These are phyloP conservation scores for Aspergillus homomorphus DNA, from an alignment of 495 filamentous ascomycete species.

Conservation along the genomic window DNA sequence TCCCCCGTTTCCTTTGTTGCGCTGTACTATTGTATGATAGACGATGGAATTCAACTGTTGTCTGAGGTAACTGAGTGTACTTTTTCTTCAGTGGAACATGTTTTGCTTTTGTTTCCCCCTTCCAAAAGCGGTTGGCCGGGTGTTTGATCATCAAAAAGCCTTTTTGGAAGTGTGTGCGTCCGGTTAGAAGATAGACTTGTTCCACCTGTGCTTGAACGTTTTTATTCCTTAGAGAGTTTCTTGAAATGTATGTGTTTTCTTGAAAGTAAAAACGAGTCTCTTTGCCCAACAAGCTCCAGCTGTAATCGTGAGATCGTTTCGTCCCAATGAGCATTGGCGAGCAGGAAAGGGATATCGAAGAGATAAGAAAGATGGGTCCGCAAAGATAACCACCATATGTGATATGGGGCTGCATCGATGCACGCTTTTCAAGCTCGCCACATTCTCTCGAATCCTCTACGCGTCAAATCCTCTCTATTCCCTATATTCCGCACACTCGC, in stretches of 20 bases:
- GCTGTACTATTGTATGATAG: constrained; percentile 53
- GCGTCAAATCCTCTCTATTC: too few species aligned
- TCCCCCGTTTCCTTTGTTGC: constrained; percentile 35
- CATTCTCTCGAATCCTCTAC: too few species aligned
- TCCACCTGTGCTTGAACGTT: background rate
- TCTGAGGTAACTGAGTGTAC: constrained; percentile 36
- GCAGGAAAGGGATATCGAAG: background rate
- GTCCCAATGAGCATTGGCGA: too few species aligned
- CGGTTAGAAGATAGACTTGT: background rate
- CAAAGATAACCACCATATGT: background rate
- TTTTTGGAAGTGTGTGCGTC: background rate
- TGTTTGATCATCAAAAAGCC: background rate
- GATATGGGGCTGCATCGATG: background rate
- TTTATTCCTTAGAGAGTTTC: background rate
- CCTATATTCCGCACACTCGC: too few species aligned
- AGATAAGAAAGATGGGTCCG: background rate
- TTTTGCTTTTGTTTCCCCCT: constrained; percentile 5
- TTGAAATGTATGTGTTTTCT: background rate
- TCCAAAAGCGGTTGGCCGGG: background rate
- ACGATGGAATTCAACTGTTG: constrained; percentile 54
- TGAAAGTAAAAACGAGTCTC: background rate
- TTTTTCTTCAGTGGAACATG: constrained; percentile 14
- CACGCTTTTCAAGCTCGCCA: too few species aligned
- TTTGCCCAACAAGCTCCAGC: background rate
- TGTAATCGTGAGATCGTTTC: too few species aligned